Conservation (phyloP, 1,284 basidiomycete species). For the Nidula niveotomentosa region DNA sequence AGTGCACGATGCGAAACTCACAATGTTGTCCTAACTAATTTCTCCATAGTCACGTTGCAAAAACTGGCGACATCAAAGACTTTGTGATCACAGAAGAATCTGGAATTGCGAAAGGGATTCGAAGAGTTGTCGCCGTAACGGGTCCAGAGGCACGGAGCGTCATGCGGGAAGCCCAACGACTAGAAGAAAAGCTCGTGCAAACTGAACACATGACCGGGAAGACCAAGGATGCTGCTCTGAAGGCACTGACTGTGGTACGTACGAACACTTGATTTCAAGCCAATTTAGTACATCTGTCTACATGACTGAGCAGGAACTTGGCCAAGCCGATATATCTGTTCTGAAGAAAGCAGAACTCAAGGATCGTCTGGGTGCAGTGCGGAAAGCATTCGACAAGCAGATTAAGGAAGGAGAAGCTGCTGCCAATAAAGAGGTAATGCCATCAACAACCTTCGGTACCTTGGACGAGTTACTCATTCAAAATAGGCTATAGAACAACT, state of each 20-base stretch:
- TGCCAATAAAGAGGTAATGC: constrained; percentile 75
- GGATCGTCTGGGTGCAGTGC: constrained; percentile 69
- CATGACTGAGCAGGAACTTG: constrained; percentile 68
- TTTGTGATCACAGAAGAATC: constrained; percentile 95
- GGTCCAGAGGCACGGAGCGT: constrained; percentile 91
- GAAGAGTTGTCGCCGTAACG: constrained; percentile 93
- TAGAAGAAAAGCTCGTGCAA: constrained; percentile 65
- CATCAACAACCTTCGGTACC: too few relatives aligned
- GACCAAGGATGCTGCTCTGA: constrained; percentile 85
- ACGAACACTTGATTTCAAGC: not conserved
- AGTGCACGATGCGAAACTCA: constrained; percentile 27
- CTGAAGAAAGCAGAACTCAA: constrained; percentile 82
- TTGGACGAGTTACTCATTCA: too few relatives aligned
- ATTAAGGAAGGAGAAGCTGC: constrained; percentile 81
- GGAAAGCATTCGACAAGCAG: constrained; percentile 86
- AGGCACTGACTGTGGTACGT: constrained; percentile 77
- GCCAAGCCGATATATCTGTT: constrained; percentile 86
- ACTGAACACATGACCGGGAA: constrained; percentile 71
- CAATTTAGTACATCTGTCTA: too few relatives aligned
- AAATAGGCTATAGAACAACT: constrained; percentile 71
- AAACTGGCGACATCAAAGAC: constrained; percentile 95
- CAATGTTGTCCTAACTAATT: not conserved
- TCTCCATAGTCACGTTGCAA: constrained; percentile 77
- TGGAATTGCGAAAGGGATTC: constrained; percentile 97
- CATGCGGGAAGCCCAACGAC: constrained; percentile 66